Conservation (phyloP, 768 basidiomycete genomes). For the Pluteus cervinus region DNA sequence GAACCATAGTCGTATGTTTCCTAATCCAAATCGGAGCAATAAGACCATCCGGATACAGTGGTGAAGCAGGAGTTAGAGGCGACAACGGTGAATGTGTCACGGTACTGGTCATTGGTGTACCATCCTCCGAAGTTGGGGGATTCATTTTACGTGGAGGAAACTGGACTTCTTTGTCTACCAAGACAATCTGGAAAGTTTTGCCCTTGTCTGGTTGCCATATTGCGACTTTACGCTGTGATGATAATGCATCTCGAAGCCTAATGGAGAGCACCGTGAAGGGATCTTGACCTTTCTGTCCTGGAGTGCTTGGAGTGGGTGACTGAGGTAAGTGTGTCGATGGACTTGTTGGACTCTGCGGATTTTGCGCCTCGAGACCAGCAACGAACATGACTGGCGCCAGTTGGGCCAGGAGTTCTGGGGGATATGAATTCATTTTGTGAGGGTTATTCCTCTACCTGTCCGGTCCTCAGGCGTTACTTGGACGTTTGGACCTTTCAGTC, state of each 20-base stretch:
- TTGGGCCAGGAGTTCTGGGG: conserved; percentile 82
- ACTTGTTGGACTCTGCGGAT: conserved; percentile 17
- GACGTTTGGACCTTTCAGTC: no score
- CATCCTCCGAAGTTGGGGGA: conserved; percentile 41
- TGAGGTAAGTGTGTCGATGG: conserved; percentile 15
- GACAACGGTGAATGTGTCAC: conserved; percentile 98
- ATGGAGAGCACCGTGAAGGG: conserved; percentile 52
- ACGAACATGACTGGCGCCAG: conserved; percentile 93
- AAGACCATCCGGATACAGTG: conserved; percentile 89
- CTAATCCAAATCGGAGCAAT: conserved; percentile 98
- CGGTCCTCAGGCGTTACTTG: no score
- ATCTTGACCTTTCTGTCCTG: conserved; percentile 42
- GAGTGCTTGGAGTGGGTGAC: conserved; percentile 14
- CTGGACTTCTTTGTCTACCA: conserved; percentile 79
- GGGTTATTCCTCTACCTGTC: no score
- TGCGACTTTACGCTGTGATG: conserved; percentile 53
- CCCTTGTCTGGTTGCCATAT: conserved; percentile 71
- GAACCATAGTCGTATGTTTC: conserved; percentile 89
- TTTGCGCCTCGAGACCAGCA: conserved; percentile 66
- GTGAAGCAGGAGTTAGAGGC: conserved; percentile 82
- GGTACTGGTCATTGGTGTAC: no score
- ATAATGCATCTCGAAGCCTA: conserved; percentile 66
- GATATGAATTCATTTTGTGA: conserved; percentile 95
- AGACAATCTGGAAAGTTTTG: conserved; percentile 73
- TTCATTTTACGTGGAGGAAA: conserved; percentile 85